Evolutionary conservation across 169 alveolate species (phyloP).

Genomic region (Plasmodium relictum): DNA sequence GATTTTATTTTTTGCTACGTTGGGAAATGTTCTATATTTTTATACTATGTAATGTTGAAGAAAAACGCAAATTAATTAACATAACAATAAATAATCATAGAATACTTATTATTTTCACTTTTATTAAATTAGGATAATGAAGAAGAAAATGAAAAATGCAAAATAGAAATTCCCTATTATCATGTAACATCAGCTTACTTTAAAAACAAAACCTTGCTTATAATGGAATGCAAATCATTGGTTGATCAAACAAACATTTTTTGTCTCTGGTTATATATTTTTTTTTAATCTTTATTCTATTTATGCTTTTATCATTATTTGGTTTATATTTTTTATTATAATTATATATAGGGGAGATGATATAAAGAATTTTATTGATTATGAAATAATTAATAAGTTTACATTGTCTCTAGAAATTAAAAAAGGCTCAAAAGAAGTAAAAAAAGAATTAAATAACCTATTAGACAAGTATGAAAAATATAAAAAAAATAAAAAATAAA

Average conservation of each 20-base stretch:
- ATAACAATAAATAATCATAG: neutral
- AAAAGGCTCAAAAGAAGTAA: slow-evolving; percentile 43
- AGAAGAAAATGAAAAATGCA: slow-evolving; percentile 71
- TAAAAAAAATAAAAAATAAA: neutral
- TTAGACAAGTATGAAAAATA: slow-evolving; percentile 35
- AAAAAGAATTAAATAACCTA: slow-evolving; percentile 5
- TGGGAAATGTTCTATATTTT: slow-evolving; percentile 59
- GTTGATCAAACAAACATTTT: slow-evolving; percentile 73
- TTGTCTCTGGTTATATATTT: slow-evolving; percentile 49
- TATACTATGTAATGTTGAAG: slow-evolving; percentile 37
- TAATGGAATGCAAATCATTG: slow-evolving; percentile 57
- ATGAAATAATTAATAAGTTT: slow-evolving; percentile 63
- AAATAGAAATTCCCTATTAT: slow-evolving; percentile 72
- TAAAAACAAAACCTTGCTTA: slow-evolving; percentile 18
- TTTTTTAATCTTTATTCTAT: neutral
- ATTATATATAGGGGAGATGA: slow-evolving; percentile 50
- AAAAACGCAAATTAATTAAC: neutral
- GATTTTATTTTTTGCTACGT: slow-evolving; percentile 49
- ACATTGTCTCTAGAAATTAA: slow-evolving; percentile 32
- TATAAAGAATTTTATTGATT: slow-evolving; percentile 36
- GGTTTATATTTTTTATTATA: neutral
- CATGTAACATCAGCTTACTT: slow-evolving; percentile 37
- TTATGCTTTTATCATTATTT: neutral
- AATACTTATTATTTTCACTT: neutral
- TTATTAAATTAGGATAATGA: slow-evolving; percentile 31